A percentile compares a stretch with the other conserved stretches of the same genome.
Conservation (phyloP, 495 filamentous ascomycete genomes). For the Ascodesmis nigricans region DNA sequence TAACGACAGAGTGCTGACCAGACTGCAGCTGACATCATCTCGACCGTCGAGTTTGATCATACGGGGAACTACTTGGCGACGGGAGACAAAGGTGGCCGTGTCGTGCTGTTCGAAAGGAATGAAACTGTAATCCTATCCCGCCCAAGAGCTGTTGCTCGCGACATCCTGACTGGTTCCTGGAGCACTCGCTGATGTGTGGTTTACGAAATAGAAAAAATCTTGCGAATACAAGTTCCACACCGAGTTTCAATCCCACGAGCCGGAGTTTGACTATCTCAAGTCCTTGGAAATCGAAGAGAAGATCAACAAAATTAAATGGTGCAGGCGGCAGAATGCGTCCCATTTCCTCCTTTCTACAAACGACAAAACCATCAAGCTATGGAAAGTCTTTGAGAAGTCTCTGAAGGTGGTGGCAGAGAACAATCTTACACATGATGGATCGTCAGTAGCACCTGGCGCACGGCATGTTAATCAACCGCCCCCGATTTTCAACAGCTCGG, state of each 20-base stretch:
- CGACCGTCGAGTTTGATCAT: slow-evolving; percentile 96
- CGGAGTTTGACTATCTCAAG: slow-evolving; percentile 97
- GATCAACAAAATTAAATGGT: slow-evolving; percentile 99
- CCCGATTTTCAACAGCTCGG: slow-evolving; percentile 61
- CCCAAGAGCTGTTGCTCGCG: background rate
- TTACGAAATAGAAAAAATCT: slow-evolving; percentile 98
- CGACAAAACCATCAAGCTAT: slow-evolving; percentile 98
- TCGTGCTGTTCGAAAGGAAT: slow-evolving; percentile 92
- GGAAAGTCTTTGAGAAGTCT: slow-evolving; percentile 99
- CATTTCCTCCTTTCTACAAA: slow-evolving; percentile 97
- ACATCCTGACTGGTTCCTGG: too few species aligned
- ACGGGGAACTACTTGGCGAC: slow-evolving; percentile 96
- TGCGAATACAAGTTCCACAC: slow-evolving; percentile 99
- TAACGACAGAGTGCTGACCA: background rate
- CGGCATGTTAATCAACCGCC: slow-evolving; percentile 22
- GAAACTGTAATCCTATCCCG: slow-evolving; percentile 52
- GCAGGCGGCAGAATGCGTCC: slow-evolving; percentile 86
- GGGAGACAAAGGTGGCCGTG: slow-evolving; percentile 89
- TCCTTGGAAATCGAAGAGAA: slow-evolving; percentile 99
- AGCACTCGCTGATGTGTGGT: too few species aligned
- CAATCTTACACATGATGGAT: slow-evolving; percentile 70
- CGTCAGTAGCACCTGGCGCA: slow-evolving; percentile 17
- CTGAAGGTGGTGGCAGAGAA: slow-evolving; percentile 97
- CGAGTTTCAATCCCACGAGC: slow-evolving; percentile 97
- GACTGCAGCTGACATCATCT: slow-evolving; percentile 82